A percentile compares a stretch with the other conserved stretches of the same genome.
phyloP scores from a whole-genome alignment of 208 protist species.

The Angomonas ambiguus region DNA sequence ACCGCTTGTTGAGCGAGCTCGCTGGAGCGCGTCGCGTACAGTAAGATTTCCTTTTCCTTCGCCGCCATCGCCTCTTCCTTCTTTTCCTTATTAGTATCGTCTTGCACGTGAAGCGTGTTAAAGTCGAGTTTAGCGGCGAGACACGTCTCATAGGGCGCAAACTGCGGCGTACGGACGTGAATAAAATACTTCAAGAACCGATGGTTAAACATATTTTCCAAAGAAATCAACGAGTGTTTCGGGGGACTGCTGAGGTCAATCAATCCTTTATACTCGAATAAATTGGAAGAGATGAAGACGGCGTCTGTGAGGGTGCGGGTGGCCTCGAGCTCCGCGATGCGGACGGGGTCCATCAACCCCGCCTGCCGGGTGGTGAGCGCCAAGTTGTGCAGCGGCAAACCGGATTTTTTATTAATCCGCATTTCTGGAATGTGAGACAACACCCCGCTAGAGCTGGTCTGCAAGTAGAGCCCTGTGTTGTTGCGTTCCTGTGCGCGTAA shows the following conservation, averaged over 20 bases:
- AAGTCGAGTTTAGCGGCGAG: conserved; percentile 48
- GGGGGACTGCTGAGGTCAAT: conserved; percentile 56
- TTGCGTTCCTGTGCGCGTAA: conserved; percentile 71
- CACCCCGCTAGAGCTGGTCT: conserved; percentile 20
- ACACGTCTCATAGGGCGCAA: conserved; percentile 66
- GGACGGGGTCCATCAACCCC: conserved; percentile 33
- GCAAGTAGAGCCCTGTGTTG: conserved; percentile 42
- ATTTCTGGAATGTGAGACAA: conserved; percentile 58
- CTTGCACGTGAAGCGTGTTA: conserved; percentile 18
- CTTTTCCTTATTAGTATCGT: conserved; percentile 48
- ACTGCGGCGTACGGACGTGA: conserved; percentile 59
- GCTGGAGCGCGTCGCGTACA: not conserved
- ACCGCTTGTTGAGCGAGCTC: conserved; percentile 23
- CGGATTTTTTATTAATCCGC: conserved; percentile 74
- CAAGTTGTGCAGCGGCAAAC: conserved; percentile 74
- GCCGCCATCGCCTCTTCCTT: conserved; percentile 51
- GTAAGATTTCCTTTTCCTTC: conserved; percentile 6
- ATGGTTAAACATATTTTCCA: conserved; percentile 78
- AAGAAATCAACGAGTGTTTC: conserved; percentile 47
- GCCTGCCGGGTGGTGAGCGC: conserved; percentile 57
- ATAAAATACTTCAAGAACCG: conserved; percentile 67
- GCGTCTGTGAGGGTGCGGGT: conserved; percentile 61
- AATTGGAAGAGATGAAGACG: conserved; percentile 55
- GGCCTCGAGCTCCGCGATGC: conserved; percentile 44
- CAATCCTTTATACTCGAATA: conserved; percentile 69